These are phyloP conservation scores for Deinandra increscens DNA, from an alignment of 129 eudicot genomes.

Conservation along the genomic window DNA sequence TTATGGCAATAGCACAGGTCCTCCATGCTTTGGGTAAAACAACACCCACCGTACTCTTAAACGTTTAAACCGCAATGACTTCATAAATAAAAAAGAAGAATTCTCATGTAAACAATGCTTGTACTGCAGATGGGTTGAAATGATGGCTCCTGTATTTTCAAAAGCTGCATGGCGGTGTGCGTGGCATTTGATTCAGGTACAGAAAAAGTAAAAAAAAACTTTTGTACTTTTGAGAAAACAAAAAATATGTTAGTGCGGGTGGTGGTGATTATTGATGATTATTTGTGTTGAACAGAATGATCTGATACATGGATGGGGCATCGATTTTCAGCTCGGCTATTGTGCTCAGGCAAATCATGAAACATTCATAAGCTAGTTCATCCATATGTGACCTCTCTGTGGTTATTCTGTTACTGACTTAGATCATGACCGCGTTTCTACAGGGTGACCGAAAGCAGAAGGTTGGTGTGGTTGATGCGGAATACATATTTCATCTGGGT, in stretches of 20 bases:
- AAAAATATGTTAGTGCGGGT: background rate
- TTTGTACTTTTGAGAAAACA: background rate
- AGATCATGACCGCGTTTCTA: background rate
- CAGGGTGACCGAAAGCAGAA: conserved; percentile 81
- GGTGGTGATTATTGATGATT: conserved; percentile 1
- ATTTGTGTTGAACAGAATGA: conserved; percentile 55
- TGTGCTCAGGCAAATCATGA: conserved; percentile 74
- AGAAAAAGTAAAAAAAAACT: conserved; percentile 25
- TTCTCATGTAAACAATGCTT: background rate
- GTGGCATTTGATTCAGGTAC: conserved; percentile 87
- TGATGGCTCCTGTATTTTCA: conserved; percentile 94
- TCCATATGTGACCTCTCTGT: background rate
- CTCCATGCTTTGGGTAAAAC: conserved; percentile 84
- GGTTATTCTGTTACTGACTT: conserved; percentile 1
- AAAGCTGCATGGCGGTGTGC: conserved; percentile 82
- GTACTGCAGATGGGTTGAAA: conserved; percentile 74
- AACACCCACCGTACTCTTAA: background rate
- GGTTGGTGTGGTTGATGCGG: conserved; percentile 87
- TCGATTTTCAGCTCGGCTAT: conserved; percentile 87
- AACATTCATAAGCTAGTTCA: background rate
- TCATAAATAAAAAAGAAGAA: background rate
- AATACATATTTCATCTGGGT: conserved; percentile 71
- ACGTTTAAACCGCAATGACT: background rate
- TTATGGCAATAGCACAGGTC: conserved; percentile 59
- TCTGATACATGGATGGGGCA: conserved; percentile 95